These are phyloP conservation scores for Barnettozyma sucrosica DNA, from an alignment of 805 yeast genomes.

Conservation along the genomic window DNA sequence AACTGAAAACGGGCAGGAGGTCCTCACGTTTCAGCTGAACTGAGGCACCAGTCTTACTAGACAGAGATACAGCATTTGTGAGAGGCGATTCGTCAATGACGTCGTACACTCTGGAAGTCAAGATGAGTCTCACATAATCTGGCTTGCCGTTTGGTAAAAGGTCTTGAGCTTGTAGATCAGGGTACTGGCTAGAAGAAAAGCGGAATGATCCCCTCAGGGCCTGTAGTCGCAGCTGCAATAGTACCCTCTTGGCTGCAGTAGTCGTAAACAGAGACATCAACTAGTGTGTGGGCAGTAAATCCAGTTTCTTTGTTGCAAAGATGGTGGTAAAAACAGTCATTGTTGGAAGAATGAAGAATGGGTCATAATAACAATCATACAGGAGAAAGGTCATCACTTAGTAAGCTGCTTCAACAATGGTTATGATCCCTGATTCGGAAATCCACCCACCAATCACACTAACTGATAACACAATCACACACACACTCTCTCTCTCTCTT, in stretches of 20 bases:
- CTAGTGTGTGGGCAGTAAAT: not conserved
- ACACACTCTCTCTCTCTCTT: too few relatives aligned
- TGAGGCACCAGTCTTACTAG: slow-evolving; percentile 69
- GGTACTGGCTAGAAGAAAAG: slow-evolving; percentile 9
- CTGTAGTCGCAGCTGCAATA: not conserved
- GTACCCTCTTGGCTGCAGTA: not conserved
- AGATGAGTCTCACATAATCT: slow-evolving; percentile 86
- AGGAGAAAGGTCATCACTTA: too few relatives aligned
- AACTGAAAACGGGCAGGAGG: slow-evolving; percentile 87
- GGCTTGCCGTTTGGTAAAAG: slow-evolving; percentile 61
- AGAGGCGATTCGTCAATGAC: slow-evolving; percentile 89
- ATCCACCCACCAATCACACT: too few relatives aligned
- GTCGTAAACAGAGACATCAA: not conserved
- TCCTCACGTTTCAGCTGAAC: slow-evolving; percentile 88
- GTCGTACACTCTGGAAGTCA: slow-evolving; percentile 92
- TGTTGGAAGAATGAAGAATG: not conserved
- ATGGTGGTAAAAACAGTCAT: too few relatives aligned
- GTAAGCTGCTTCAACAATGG: too few relatives aligned
- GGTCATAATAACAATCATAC: too few relatives aligned
- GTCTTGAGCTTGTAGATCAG: slow-evolving; percentile 38
- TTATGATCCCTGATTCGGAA: too few relatives aligned
- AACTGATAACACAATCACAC: too few relatives aligned
- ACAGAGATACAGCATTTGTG: slow-evolving; percentile 65
- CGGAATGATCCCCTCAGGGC: not conserved
- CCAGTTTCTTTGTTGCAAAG: not conserved